These are phyloP conservation scores for Elongisporangium undulatum DNA, from an alignment of 352 stramenopile genomes.

Conservation along the genomic window DNA sequence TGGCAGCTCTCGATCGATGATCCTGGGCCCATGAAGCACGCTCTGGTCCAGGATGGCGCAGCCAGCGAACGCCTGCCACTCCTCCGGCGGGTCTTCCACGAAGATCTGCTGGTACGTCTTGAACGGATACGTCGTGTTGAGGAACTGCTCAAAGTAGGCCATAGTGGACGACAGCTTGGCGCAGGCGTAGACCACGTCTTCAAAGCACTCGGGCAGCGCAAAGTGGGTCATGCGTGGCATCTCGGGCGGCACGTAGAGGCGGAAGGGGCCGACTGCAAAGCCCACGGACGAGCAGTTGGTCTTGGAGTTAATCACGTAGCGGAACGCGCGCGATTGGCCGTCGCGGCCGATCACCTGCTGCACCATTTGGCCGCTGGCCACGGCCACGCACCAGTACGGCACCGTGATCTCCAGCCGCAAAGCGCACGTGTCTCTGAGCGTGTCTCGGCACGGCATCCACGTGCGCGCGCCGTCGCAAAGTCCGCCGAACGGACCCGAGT, in stretches of 20 bases:
- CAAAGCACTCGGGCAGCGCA: constrained; percentile 66
- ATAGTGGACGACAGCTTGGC: constrained; percentile 68
- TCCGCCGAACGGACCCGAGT: constrained; percentile 74
- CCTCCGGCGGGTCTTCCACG: constrained; percentile 74
- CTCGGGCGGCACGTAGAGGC: constrained; percentile 65
- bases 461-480: constrained; percentile 78
- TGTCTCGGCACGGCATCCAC: constrained; percentile 85
- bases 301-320: constrained; percentile 77
- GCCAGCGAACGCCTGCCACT: constrained; percentile 65
- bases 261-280: constrained; percentile 77
- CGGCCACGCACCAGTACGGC: constrained; percentile 74
- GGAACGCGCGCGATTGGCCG: constrained; percentile 58
- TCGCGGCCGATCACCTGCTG: constrained; percentile 68
- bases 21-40: constrained; percentile 60
- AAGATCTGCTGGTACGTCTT: constrained; percentile 88
- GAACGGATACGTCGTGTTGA: constrained; percentile 75
- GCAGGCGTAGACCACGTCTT: constrained; percentile 73
- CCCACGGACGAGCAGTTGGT: constrained; percentile 79
- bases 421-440: constrained; percentile 60
- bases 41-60: constrained; percentile 76
- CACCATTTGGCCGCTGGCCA: constrained; percentile 83
- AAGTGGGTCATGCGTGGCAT: constrained; percentile 86
- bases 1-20: constrained; percentile 78
- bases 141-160: constrained; percentile 70
- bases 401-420: constrained; percentile 78